phyloP scores from a whole-genome alignment of 2,329 filamentous ascomycete genomes.

The Byssothecium circinans region DNA sequence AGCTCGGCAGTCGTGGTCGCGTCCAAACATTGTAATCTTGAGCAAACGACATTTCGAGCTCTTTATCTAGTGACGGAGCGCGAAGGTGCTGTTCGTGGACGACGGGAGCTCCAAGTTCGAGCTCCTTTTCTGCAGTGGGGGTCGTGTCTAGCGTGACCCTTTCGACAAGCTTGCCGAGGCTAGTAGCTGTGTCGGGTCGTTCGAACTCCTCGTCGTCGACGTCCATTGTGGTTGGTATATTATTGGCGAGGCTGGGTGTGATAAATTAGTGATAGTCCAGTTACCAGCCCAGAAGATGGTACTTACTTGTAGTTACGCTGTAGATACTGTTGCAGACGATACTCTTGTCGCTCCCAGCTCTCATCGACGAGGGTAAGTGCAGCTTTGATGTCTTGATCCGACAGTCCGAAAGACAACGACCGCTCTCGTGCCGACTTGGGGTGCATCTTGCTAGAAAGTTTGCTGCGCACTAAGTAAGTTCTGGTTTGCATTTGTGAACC shows the following conservation, averaged over 20 bases:
- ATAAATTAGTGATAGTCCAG: too few relatives aligned
- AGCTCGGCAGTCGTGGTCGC: constrained; percentile 9
- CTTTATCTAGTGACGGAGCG: constrained; percentile 26
- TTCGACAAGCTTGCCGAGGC: constrained; percentile 47
- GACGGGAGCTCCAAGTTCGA: constrained; percentile 28
- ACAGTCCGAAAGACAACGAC: constrained; percentile 31
- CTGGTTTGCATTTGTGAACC: constrained; percentile 30
- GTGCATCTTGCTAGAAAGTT: constrained; percentile 34
- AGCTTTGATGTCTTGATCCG: constrained; percentile 54
- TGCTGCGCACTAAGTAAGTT: constrained; percentile 37
- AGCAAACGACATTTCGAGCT: constrained; percentile 34
- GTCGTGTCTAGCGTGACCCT: constrained; percentile 51
- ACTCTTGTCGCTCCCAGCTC: constrained; percentile 54
- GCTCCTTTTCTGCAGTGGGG: constrained; percentile 45
- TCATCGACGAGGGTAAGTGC: constrained; percentile 52
- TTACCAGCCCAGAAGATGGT: too few relatives aligned
- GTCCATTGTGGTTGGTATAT: constrained; percentile 47
- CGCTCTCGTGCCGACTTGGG: constrained; percentile 31
- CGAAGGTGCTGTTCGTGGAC: constrained; percentile 13
- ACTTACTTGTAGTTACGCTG: constrained; percentile 47
- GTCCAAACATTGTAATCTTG: constrained; percentile 17
- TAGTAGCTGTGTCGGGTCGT: constrained; percentile 45
- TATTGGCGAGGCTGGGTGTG: constrained; percentile 39
- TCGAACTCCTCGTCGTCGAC: constrained; percentile 52
- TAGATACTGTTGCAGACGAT: constrained; percentile 51